Conservation (phyloP, 2,329 filamentous ascomycete species). For the Hypoxylon sp. region DNA sequence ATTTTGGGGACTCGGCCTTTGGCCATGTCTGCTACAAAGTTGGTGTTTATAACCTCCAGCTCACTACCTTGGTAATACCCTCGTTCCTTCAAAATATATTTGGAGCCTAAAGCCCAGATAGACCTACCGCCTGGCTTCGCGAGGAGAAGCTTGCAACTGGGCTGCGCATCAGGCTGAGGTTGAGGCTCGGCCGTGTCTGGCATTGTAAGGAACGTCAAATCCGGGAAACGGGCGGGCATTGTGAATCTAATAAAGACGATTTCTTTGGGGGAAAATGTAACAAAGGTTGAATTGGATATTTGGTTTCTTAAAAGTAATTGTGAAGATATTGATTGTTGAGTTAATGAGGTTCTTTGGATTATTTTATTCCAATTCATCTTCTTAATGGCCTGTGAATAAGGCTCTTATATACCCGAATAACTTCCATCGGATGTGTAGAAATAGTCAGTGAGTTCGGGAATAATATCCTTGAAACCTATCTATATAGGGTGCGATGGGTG, state of each 20-base stretch:
- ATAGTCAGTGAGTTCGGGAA: slow-evolving; percentile 1
- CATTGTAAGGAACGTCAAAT: slow-evolving; percentile 7
- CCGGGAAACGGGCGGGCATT: slow-evolving; percentile 38
- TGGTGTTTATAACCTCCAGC: slow-evolving; percentile 25
- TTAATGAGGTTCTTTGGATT: neutral
- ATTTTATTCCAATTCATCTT: neutral
- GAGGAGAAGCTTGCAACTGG: slow-evolving; percentile 22
- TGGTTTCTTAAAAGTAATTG: neutral
- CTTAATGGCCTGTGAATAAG: neutral
- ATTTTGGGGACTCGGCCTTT: neutral
- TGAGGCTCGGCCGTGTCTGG: slow-evolving; percentile 11
- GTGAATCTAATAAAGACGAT: slow-evolving; percentile 1
- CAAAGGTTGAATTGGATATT: neutral
- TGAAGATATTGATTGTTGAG: slow-evolving; percentile 4
- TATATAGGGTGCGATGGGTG: neutral
- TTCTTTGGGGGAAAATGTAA: neutral
- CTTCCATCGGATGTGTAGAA: neutral
- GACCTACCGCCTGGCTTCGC: slow-evolving; percentile 13
- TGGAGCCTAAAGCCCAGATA: slow-evolving; percentile 27
- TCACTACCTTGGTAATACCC: slow-evolving; percentile 15
- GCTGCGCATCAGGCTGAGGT: neutral
- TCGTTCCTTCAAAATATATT: slow-evolving; percentile 24
- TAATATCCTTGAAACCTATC: neutral
- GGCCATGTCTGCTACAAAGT: neutral
- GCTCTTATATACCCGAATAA: slow-evolving; percentile 12